These are phyloP conservation scores for Trichoderma asperelloides DNA, from an alignment of 495 filamentous ascomycete genomes.

Conservation along the genomic window DNA sequence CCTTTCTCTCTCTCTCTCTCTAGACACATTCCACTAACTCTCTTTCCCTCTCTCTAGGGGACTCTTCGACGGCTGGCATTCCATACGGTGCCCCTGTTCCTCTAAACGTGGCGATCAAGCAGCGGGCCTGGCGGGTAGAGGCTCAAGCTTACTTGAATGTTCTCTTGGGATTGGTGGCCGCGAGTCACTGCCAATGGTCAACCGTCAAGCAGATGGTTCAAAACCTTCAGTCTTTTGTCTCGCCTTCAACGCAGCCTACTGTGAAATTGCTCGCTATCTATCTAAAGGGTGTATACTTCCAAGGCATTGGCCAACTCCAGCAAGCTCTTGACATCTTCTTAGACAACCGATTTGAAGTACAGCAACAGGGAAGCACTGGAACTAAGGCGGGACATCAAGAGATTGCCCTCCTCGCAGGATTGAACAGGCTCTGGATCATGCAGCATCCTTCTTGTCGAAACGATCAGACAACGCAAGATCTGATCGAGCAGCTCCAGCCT, in stretches of 20 bases:
- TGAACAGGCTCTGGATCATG: slow-evolving; percentile 79
- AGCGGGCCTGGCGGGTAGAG: slow-evolving; percentile 29
- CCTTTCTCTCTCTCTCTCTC: neutral
- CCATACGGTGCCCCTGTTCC: neutral
- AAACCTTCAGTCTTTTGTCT: slow-evolving; percentile 25
- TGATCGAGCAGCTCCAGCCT: slow-evolving; percentile 58
- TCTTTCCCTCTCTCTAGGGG: neutral
- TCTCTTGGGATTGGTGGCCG: slow-evolving; percentile 36
- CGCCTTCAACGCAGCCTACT: slow-evolving; percentile 23
- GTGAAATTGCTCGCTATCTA: slow-evolving; percentile 47
- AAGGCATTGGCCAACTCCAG: slow-evolving; percentile 65
- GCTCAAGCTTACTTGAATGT: slow-evolving; percentile 38
- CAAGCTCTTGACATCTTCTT: slow-evolving; percentile 58
- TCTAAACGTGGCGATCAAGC: neutral
- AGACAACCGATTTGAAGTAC: slow-evolving; percentile 46
- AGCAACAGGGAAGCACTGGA: slow-evolving; percentile 38
- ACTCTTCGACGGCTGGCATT: neutral
- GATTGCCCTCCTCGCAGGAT: slow-evolving; percentile 62
- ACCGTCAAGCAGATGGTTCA: slow-evolving; percentile 34
- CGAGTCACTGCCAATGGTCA: slow-evolving; percentile 36
- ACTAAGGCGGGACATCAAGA: slow-evolving; percentile 47
- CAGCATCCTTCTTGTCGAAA: slow-evolving; percentile 50
- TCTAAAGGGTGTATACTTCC: slow-evolving; percentile 64
- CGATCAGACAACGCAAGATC: slow-evolving; percentile 35
- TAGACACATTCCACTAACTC: neutral